These are phyloP conservation scores for Plasmodium inui DNA, from an alignment of 169 alveolate species.

Conservation along the genomic window DNA sequence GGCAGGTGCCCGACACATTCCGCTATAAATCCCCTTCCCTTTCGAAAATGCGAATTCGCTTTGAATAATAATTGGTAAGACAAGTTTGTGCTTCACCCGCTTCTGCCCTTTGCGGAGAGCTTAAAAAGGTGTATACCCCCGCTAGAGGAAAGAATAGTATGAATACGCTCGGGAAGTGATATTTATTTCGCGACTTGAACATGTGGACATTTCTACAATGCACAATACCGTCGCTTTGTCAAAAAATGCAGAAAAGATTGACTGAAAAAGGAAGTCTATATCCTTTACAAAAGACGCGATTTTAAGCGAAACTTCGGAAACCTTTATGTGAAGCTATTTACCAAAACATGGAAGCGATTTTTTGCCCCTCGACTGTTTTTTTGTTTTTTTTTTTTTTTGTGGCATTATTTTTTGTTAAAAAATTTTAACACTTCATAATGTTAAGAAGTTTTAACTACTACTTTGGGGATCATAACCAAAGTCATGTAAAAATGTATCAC, in stretches of 20 bases:
- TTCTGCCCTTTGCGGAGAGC: not conserved
- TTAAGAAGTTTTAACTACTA: conserved; percentile 3
- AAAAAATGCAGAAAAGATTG: not conserved
- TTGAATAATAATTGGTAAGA: not conserved
- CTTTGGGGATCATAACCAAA: conserved; percentile 6
- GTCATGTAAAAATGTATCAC: conserved; percentile 16
- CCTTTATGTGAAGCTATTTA: conserved; percentile 3
- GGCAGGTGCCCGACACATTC: not conserved
- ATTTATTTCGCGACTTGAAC: conserved; percentile 4
- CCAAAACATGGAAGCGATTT: not conserved
- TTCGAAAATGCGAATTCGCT: conserved; percentile 10
- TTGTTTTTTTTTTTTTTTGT: conserved; percentile 8
- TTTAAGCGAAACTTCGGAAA: not conserved
- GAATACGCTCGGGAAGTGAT: not conserved
- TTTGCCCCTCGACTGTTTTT: not conserved
- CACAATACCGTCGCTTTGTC: not conserved
- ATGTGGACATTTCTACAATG: not conserved
- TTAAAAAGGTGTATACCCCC: not conserved
- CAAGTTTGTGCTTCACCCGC: not conserved
- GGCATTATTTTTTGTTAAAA: not conserved
- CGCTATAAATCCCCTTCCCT: not conserved
- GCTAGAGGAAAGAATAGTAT: not conserved
- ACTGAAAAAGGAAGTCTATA: conserved; percentile 3
- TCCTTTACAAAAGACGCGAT: not conserved
- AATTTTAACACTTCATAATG: conserved; percentile 10